Evolutionary conservation across 2,329 filamentous ascomycete species (phyloP), one percentile per base, ranked within the genome.

Genomic region (Amylocarpus encephaloides): DNA sequence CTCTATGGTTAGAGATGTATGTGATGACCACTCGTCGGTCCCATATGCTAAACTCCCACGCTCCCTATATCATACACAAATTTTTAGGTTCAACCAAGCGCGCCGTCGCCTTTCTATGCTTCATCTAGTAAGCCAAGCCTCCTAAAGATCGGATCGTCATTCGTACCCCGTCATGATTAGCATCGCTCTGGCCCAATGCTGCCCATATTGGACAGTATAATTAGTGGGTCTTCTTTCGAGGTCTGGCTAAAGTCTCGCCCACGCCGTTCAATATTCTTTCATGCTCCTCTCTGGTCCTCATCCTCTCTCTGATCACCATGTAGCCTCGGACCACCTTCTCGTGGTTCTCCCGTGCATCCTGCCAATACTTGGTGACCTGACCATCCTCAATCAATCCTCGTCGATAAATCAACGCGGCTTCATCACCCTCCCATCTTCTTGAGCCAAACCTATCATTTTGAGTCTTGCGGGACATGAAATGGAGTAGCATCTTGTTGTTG

Each of bases 301-400:
- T 69, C 54, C 68, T 61, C 51, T 73, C 71, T 60, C 68, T 68
- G 41, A 73, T 61, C 41, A 66, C 72, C 66, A 76, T 70, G 61
- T 82, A 86, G 56, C 80, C 76, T 56, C 74, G 71, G 50, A 88
- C 69, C 9, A 76, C 75, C 50, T 72, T 66, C 50, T 78, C 74
- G 61, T 90, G 85, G 52, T 74, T 74, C 39, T 79, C 75, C 53
- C 77, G 79, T 6, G 79, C 79, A 7, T 74, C 65, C 29, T 68
- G 68, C 83, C 85, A 88, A 49, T 76, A 74, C 60, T 73, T 72
- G 49, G 82, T 72, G 5, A 87, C 78, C 43, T 72, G 70, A 55
- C 80, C 76, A 62, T 90, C 86, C 65, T 87, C 79, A 56, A 78
- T 75, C 49, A 85, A 67, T 63, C 78, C 79, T 34, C 69, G 69